phyloP scores from a whole-genome alignment of 1,284 basidiomycete genomes.

The Fomes fomentarius region DNA sequence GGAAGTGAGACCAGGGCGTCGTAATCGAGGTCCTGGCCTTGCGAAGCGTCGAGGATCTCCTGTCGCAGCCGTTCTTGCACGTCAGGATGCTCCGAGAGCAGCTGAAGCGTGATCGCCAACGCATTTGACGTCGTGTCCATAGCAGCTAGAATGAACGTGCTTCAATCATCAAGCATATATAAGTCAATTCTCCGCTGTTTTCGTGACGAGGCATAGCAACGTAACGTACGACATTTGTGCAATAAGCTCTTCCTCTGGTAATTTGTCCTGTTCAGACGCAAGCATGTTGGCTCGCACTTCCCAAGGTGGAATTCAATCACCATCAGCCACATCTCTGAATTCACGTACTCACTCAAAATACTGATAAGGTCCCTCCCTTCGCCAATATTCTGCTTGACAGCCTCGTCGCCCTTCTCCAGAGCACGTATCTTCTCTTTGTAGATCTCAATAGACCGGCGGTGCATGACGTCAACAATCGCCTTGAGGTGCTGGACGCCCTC shows the following conservation, averaged over 20 bases:
- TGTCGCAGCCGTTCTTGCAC: slow-evolving; percentile 58
- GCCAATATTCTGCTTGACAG: not conserved
- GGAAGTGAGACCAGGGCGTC: slow-evolving; percentile 32
- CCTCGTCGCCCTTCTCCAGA: slow-evolving; percentile 3
- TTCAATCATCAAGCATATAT: too few species aligned
- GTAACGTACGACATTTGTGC: slow-evolving; percentile 21
- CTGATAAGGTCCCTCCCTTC: slow-evolving; percentile 11
- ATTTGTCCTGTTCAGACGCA: slow-evolving; percentile 3
- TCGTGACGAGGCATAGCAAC: too few species aligned
- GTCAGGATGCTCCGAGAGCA: slow-evolving; percentile 51
- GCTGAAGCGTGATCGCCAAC: slow-evolving; percentile 68
- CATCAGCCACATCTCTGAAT: not conserved
- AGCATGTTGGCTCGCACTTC: slow-evolving; percentile 11
- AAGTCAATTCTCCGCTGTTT: too few species aligned
- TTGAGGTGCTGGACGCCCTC: slow-evolving; percentile 4
- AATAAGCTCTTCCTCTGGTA: slow-evolving; percentile 10
- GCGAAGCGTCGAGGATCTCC: slow-evolving; percentile 39
- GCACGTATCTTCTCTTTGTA: slow-evolving; percentile 16
- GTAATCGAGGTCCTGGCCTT: slow-evolving; percentile 22
- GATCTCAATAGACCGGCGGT: slow-evolving; percentile 11
- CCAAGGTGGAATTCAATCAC: not conserved
- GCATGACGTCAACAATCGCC: slow-evolving; percentile 15
- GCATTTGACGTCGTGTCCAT: slow-evolving; percentile 57
- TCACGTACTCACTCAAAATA: not conserved
- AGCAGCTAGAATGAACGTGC: slow-evolving; percentile 52